Conservation (phyloP, 371 early-diverging fungal genomes). For the Mortierella sp. region DNA sequence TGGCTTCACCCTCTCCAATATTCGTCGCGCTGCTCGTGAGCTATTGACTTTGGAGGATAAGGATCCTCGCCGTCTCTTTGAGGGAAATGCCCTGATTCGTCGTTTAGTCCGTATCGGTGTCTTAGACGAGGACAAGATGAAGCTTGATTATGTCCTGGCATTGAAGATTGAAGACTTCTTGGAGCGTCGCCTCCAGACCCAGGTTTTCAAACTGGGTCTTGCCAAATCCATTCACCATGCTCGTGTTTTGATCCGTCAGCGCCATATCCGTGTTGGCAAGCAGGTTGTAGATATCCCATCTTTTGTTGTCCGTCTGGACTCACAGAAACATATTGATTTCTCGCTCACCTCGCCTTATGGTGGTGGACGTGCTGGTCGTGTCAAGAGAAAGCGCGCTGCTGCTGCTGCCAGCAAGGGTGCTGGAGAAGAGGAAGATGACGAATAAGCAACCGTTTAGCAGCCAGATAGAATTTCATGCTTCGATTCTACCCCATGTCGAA, state of each 20-base stretch:
- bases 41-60: conserved; percentile 98
- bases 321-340: conserved; percentile 99
- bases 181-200: conserved; percentile 99
- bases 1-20: conserved; percentile 97
- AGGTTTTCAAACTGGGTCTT: conserved; percentile 99
- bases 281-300: conserved; percentile 98
- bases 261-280: conserved; percentile 99
- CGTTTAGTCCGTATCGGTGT: conserved; percentile 99
- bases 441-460: not conserved
- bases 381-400: conserved; percentile 93
- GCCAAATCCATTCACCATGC: conserved; percentile 99
- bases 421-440: conserved; percentile 77
- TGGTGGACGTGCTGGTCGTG: conserved; percentile 98
- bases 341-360: conserved; percentile 98
- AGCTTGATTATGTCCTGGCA: conserved; percentile 99
- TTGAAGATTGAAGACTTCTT: conserved; percentile 99
- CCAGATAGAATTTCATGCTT: conserved; percentile 89
- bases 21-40: conserved; percentile 99
- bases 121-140: conserved; percentile 96
- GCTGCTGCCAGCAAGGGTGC: conserved; percentile 74
- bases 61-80: conserved; percentile 98
- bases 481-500: conserved; percentile 36
- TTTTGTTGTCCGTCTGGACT: conserved; percentile 92
- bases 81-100: conserved; percentile 99
- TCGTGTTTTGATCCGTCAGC: conserved; percentile 98